Evolutionary conservation across 306 rosid species (phyloP).

Genomic region (Nissolia schottii): DNA sequence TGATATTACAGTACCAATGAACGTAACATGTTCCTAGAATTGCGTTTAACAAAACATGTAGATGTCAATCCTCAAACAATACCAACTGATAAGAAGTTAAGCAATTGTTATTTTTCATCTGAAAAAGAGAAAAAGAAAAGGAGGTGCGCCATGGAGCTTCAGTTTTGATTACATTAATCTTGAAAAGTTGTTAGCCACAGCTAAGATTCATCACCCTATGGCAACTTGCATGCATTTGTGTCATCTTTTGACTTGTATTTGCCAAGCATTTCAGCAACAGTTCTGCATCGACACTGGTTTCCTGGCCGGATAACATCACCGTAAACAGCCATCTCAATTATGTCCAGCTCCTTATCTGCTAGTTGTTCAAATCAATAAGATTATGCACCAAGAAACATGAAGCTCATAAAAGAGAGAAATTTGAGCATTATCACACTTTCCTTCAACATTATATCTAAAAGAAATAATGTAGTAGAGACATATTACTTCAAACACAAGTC

Average conservation of each 20-base stretch:
- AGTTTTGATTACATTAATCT: not conserved
- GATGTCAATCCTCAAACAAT: conserved; percentile 1
- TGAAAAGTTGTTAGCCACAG: not conserved
- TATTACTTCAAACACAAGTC: not conserved
- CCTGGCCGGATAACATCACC: conserved; percentile 93
- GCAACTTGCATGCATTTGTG: conserved; percentile 68
- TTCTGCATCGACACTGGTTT: conserved; percentile 83
- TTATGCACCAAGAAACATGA: not conserved
- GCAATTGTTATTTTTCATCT: not conserved
- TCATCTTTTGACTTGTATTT: conserved; percentile 61
- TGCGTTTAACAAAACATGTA: not conserved
- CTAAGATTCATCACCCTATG: conserved; percentile 34
- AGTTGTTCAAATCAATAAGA: conserved; percentile 2
- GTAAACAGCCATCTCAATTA: conserved; percentile 97
- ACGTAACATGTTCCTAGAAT: not conserved
- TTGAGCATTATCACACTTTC: not conserved
- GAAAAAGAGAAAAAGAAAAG: not conserved
- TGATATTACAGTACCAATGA: too few relatives aligned
- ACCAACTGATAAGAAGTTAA: not conserved
- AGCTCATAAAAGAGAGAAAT: not conserved
- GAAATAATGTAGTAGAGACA: not conserved
- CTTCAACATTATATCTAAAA: not conserved
- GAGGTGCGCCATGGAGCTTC: not conserved
- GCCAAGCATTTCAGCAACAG: conserved; percentile 89
- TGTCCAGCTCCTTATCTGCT: conserved; percentile 87